Conservation (phyloP, 1,284 basidiomycete genomes). For the Malassezia dermatis region DNA sequence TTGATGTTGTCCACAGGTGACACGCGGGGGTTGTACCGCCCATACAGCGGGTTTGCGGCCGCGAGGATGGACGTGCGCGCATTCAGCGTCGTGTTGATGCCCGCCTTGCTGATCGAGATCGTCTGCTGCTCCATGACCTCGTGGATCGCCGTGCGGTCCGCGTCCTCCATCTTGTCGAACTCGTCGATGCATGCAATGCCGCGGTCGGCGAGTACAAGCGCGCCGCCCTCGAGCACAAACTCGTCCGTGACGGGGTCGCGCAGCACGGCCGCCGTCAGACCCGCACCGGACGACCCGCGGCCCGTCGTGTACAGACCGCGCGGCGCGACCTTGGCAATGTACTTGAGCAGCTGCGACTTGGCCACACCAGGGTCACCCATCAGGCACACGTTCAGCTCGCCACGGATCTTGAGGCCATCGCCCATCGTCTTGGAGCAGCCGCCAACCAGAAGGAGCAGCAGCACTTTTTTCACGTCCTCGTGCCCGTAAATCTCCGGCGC, state of each 20-base stretch:
- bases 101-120: conserved; percentile 97
- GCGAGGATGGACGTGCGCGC: conserved; percentile 97
- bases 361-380: conserved; percentile 99
- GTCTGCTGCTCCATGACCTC: conserved; percentile 99
- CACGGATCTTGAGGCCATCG: conserved; percentile 97
- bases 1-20: conserved; percentile 99
- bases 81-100: conserved; percentile 95
- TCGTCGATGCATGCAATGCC: conserved; percentile 99
- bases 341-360: conserved; percentile 94
- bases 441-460: conserved; percentile 85
- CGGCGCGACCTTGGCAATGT: conserved; percentile 95
- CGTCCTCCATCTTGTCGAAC: conserved; percentile 99
- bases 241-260: conserved; percentile 98
- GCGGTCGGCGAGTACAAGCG: conserved; percentile 93
- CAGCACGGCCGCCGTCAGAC: conserved; percentile 97
- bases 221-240: conserved; percentile 98
- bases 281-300: conserved; percentile 92
- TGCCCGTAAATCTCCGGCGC: conserved; percentile 99
- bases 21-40: conserved; percentile 92
- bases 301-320: conserved; percentile 97
- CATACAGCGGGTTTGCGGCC: conserved; percentile 94
- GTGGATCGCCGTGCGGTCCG: conserved; percentile 94
- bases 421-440: conserved; percentile 88
- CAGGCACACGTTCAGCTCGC: conserved; percentile 91
- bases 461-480: conserved; percentile 90